Percentiles rank a stretch among this genome's conserved stretches.
phyloP scores from a whole-genome alignment of 225 moss, liverwort and hornwort genomes.

The Thuidium tamariscinum region DNA sequence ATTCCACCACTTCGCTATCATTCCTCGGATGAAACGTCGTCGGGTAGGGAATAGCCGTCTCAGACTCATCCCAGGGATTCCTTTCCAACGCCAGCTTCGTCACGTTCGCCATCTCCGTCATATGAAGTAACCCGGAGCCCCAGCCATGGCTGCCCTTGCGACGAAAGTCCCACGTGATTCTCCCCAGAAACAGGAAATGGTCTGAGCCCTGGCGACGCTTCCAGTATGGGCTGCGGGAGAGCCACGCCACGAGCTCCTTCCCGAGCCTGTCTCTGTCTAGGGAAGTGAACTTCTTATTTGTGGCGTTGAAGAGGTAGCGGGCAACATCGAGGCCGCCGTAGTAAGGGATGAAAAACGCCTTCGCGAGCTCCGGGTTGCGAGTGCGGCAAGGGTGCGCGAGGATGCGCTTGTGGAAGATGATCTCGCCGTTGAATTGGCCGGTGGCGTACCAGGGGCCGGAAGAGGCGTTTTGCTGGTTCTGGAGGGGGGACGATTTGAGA shows the following conservation, averaged over 20 bases:
- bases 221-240: constrained; percentile 4
- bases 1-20: constrained; percentile 1
- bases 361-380: constrained; percentile 28
- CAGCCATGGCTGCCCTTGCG: neutral
- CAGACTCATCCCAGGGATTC: neutral
- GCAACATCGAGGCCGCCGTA: constrained; percentile 74
- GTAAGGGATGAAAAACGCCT: constrained; percentile 68
- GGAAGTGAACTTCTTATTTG: neutral
- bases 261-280: constrained; percentile 1
- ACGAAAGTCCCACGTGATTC: constrained; percentile 27
- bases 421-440: constrained; percentile 63
- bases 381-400: constrained; percentile 65
- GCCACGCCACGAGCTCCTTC: neutral
- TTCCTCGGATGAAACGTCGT: constrained; percentile 49
- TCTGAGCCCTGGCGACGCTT: constrained; percentile 29
- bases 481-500: neutral
- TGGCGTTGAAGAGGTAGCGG: constrained; percentile 48
- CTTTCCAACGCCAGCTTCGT: constrained; percentile 46
- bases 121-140: neutral
- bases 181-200: constrained; percentile 35
- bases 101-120: constrained; percentile 21
- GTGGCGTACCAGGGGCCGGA: constrained; percentile 53
- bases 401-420: constrained; percentile 58
- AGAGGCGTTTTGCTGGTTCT: constrained; percentile 16
- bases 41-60: constrained; percentile 49